phyloP scores from a whole-genome alignment of 2,329 filamentous ascomycete genomes.

The Colletotrichum gigasporum region DNA sequence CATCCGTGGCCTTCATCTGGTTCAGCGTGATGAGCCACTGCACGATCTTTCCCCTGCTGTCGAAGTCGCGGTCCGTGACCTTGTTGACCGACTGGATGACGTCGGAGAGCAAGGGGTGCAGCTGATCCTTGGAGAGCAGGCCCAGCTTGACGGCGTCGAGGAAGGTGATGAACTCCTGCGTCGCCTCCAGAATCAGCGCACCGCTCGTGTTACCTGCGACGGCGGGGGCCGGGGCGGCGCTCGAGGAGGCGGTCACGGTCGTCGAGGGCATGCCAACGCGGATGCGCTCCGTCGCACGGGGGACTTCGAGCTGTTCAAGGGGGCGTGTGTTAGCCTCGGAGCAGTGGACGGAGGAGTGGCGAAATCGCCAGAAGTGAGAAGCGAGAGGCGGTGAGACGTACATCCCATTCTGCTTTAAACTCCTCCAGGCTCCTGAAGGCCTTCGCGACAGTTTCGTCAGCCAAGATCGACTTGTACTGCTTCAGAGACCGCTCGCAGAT shows the following conservation, averaged over 20 bases:
- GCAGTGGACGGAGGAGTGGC: neutral
- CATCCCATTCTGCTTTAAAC: slow-evolving; percentile 93
- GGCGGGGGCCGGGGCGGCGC: slow-evolving; percentile 52
- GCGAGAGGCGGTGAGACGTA: slow-evolving; percentile 54
- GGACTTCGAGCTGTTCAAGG: slow-evolving; percentile 81
- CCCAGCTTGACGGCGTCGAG: slow-evolving; percentile 94
- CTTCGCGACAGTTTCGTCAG: slow-evolving; percentile 88
- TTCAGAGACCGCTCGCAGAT: slow-evolving; percentile 93
- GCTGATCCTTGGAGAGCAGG: slow-evolving; percentile 90
- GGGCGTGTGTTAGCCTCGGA: neutral
- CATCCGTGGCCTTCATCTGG: slow-evolving; percentile 96
- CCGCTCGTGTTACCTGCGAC: slow-evolving; percentile 60
- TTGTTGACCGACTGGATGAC: slow-evolving; percentile 98
- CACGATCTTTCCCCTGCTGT: slow-evolving; percentile 95
- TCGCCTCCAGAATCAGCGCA: slow-evolving; percentile 84
- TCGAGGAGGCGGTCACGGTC: slow-evolving; percentile 65
- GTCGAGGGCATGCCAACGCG: slow-evolving; percentile 94
- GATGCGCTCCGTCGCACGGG: slow-evolving; percentile 90
- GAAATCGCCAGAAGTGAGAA: neutral
- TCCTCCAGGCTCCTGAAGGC: slow-evolving; percentile 89
- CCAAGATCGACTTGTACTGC: slow-evolving; percentile 95
- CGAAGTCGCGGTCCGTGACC: slow-evolving; percentile 94
- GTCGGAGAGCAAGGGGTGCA: slow-evolving; percentile 94
- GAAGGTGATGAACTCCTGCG: slow-evolving; percentile 98
- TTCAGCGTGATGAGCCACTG: slow-evolving; percentile 98